Conservation (phyloP, 2,329 filamentous ascomycete genomes). For the Dryadomyces quercus-mongolicae region DNA sequence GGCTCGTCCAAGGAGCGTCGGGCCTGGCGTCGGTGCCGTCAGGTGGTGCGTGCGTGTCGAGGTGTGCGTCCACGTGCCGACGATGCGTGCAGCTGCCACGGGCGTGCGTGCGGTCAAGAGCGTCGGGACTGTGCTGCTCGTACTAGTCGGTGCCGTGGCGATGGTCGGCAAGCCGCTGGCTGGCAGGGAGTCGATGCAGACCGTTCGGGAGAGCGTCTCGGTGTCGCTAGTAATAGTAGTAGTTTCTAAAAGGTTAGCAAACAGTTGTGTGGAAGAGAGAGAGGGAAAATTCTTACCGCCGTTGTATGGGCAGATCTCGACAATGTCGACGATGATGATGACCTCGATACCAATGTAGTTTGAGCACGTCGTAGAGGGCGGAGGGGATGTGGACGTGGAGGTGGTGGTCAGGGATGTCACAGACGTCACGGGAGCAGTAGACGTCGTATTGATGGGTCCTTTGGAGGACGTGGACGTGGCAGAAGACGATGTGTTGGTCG, state of each 20-base stretch:
- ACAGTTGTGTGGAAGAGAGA: not conserved
- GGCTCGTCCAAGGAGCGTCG: no score
- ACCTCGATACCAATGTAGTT: conserved; percentile 3
- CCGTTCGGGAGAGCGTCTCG: not conserved
- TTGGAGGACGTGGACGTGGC: not conserved
- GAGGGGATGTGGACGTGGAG: not conserved
- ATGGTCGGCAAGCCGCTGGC: no score
- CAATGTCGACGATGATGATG: conserved; percentile 7
- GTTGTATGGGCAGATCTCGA: conserved; percentile 5
- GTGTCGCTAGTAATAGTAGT: not conserved
- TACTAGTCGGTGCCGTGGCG: no score
- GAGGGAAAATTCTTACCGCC: not conserved
- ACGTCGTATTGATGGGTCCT: not conserved
- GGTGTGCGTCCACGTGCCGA: no score
- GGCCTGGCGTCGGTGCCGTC: no score
- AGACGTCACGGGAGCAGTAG: not conserved
- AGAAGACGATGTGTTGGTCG: not conserved
- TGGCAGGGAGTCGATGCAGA: not conserved
- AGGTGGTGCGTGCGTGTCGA: no score
- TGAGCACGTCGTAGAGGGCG: not conserved
- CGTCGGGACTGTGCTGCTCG: no score
- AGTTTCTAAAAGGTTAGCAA: not conserved
- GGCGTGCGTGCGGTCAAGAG: no score
- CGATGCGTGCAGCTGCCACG: no score
- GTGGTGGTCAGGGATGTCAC: not conserved